phyloP scores from a whole-genome alignment of 1,139 yeast species.

The Pichia sorboxylosa region DNA sequence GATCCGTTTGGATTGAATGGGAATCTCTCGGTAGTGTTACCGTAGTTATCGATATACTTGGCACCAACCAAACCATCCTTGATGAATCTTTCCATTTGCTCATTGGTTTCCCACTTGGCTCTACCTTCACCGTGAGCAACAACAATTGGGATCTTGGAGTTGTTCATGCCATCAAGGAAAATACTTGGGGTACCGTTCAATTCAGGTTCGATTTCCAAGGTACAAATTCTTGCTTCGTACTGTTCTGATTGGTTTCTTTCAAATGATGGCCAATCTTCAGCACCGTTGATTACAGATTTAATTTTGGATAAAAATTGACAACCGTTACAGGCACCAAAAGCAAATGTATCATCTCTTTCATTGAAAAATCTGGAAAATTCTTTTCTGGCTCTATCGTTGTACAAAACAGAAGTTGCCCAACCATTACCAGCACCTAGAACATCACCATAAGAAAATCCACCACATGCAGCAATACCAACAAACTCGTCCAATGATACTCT shows the following conservation, averaged over 20 bases:
- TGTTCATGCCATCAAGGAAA: conserved; percentile 83
- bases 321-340: conserved; percentile 99
- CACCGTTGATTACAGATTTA: conserved; percentile 84
- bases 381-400: conserved; percentile 62
- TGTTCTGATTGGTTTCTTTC: conserved; percentile 90
- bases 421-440: conserved; percentile 99
- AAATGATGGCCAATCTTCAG: conserved; percentile 93
- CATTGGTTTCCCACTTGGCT: conserved; percentile 51
- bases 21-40: conserved; percentile 65
- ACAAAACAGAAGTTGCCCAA: conserved; percentile 97
- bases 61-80: conserved; percentile 47
- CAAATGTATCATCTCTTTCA: conserved; percentile 82
- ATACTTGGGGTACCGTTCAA: conserved; percentile 41
- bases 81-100: conserved; percentile 34
- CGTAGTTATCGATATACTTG: conserved; percentile 84
- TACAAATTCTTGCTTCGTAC: conserved; percentile 89
- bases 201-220: conserved; percentile 67
- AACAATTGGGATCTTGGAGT: conserved; percentile 86
- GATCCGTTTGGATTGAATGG: conserved; percentile 98
- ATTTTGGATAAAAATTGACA: conserved; percentile 92
- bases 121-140: conserved; percentile 99
- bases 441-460: conserved; percentile 99
- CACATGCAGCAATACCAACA: conserved; percentile 96
- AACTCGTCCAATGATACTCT: conserved; percentile 64
- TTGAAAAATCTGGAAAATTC: conserved; percentile 77